A percentile compares a stretch with the other conserved stretches of the same genome.
phyloP scores from a whole-genome alignment of 2,329 filamentous ascomycete genomes.

The Colletotrichum sp. region DNA sequence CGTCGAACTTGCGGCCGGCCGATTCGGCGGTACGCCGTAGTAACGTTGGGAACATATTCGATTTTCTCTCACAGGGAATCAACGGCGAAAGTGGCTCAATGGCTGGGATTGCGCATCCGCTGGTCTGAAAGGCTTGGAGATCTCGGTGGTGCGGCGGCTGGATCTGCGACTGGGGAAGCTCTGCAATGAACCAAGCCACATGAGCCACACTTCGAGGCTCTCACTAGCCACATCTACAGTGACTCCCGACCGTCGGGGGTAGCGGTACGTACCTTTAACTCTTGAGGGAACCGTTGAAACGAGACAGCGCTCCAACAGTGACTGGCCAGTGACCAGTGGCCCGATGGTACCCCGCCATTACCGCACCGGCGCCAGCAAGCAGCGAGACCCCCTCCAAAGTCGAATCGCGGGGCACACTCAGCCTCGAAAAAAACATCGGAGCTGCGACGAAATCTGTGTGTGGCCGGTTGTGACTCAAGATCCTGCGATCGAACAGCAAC shows the following conservation, averaged over 20 bases:
- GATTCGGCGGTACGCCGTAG: slow-evolving; percentile 29
- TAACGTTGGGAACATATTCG: slow-evolving; percentile 39
- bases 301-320: neutral
- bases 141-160: neutral
- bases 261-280: neutral
- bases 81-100: neutral
- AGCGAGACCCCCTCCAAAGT: neutral
- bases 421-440: slow-evolving; percentile 22
- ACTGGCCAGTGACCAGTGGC: slow-evolving; percentile 3
- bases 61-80: neutral
- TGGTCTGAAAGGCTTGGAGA: neutral
- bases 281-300: neutral
- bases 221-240: neutral
- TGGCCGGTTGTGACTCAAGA: slow-evolving; percentile 20
- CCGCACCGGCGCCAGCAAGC: neutral
- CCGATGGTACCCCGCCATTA: slow-evolving; percentile 21
- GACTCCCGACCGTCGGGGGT: neutral
- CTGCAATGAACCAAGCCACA: neutral
- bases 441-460: slow-evolving; percentile 17
- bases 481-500: neutral
- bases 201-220: neutral
- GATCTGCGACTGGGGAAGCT: neutral
- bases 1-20: slow-evolving; percentile 28
- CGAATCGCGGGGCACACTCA: slow-evolving; percentile 23
- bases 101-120: neutral